Evolutionary conservation across 352 stramenopile genomes (phyloP), one percentile per base, ranked within the genome.

Genomic region (Globisporangium lucens): DNA sequence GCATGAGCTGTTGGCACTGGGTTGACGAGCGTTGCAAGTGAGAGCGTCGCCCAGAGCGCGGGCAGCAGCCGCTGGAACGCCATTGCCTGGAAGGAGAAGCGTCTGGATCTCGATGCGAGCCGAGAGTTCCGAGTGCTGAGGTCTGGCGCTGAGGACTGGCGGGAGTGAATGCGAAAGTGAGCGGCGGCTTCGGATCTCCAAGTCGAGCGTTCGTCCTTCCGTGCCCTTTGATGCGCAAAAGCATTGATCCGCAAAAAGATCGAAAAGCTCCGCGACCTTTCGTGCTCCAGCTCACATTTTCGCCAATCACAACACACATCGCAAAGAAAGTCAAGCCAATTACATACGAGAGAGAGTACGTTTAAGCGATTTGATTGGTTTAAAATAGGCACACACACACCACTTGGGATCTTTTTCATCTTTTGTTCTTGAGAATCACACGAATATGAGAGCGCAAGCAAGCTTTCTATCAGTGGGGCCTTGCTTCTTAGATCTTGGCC

Each of bases 401-500:
- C 43, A 51, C 17, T 17, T 35, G 12, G 20, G 29, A 41, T 56
- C 64, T 58, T 58, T 52, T 58, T n/a, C 27, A 33, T 41, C 17
- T 30, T 33, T 30, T 56, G 17, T n/a, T 47, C 33, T 17, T 29
- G 29, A 60, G 36, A 6, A 24, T n/a, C 35, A 12, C 53, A 60
- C 29, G 24, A 43, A 38, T 10, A 38, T 7, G 33, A 38, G 33
- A 38, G 33, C 4, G 33, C 33, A 8, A 38, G 33, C 33, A 38
- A 38, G 33, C 33, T 38, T 38, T 38, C 33, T 38, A 38, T 38
- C 33, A 38, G 33, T 38, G 33, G 8, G 56, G 17, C n/a, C 29
- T 33, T 33, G 29, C n/a, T 46, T 17, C 63, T 66, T 81, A 96
- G 43, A 96, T 93, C 81, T 96, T 96, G 65, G 89, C 88, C 46